phyloP scores from a whole-genome alignment of 257 asterid genomes.

The Echites panduratus region DNA sequence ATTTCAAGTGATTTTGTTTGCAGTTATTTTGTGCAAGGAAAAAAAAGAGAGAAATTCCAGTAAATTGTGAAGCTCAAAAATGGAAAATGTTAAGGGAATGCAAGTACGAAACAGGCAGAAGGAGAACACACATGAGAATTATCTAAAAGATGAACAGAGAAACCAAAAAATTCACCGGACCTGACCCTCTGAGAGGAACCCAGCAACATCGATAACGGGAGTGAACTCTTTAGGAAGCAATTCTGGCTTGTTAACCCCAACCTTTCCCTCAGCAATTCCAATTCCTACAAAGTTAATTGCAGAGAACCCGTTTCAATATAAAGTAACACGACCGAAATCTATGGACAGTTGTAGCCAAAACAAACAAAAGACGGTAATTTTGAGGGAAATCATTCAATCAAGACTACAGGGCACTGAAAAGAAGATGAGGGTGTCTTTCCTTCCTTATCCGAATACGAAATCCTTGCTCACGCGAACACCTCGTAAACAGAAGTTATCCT shows the following conservation, averaged over 20 bases:
- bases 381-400: too few relatives aligned
- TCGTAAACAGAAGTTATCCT: neutral
- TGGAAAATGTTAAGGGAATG: too few relatives aligned
- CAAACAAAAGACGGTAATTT: neutral
- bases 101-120: too few relatives aligned
- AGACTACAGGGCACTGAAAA: too few relatives aligned
- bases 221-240: constrained; percentile 72
- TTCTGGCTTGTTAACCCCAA: constrained; percentile 90
- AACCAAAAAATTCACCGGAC: constrained; percentile 31
- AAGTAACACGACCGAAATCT: neutral
- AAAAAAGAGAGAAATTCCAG: neutral
- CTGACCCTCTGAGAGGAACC: constrained; percentile 96
- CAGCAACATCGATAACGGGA: constrained; percentile 85
- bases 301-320: neutral
- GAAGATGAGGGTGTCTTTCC: too few relatives aligned
- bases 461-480: neutral
- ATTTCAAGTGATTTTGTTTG: too few relatives aligned
- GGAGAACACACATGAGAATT: neutral
- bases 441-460: neutral
- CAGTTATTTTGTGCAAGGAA: too few relatives aligned
- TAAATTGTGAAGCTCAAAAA: too few relatives aligned
- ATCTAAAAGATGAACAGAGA: neutral
- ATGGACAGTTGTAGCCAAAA: neutral
- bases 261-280: constrained; percentile 64
- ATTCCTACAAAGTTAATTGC: constrained; percentile 38